phyloP scores from a whole-genome alignment of 2,329 filamentous ascomycete species.

The Kalaharituber pfeilii region DNA sequence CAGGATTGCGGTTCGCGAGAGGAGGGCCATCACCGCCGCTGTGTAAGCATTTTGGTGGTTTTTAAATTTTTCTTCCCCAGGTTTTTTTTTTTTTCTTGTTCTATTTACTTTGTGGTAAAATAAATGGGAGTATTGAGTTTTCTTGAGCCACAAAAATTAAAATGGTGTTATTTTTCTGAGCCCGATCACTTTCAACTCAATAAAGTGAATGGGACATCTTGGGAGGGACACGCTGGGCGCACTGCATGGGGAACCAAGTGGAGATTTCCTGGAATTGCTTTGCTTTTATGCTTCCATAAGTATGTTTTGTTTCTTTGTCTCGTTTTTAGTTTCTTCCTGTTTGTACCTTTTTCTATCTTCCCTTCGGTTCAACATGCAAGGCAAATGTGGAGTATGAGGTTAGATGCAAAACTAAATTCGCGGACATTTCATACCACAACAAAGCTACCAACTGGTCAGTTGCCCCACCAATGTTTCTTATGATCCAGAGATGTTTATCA shows the following conservation, averaged over 20 bases:
- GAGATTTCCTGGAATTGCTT: background rate
- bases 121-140: constrained; percentile 1
- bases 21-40: constrained; percentile 10
- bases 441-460: too few relatives aligned
- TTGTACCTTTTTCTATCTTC: constrained; percentile 1
- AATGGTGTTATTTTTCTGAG: background rate
- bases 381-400: constrained; percentile 6
- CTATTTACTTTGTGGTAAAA: background rate
- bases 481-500: too few relatives aligned
- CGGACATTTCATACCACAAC: background rate
- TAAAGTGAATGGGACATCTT: background rate
- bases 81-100: background rate
- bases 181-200: background rate
- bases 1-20: constrained; percentile 11
- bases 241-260: background rate
- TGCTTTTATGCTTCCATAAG: background rate
- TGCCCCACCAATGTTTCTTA: too few relatives aligned
- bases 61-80: background rate
- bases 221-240: background rate
- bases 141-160: background rate
- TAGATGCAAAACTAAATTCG: constrained; percentile 2
- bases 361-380: constrained; percentile 2
- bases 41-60: background rate
- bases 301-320: background rate
- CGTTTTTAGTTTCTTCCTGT: background rate